Base-by-base conservation (phyloP, 202 grass and related monocot genomes). In the Carex arenaria region DNA sequence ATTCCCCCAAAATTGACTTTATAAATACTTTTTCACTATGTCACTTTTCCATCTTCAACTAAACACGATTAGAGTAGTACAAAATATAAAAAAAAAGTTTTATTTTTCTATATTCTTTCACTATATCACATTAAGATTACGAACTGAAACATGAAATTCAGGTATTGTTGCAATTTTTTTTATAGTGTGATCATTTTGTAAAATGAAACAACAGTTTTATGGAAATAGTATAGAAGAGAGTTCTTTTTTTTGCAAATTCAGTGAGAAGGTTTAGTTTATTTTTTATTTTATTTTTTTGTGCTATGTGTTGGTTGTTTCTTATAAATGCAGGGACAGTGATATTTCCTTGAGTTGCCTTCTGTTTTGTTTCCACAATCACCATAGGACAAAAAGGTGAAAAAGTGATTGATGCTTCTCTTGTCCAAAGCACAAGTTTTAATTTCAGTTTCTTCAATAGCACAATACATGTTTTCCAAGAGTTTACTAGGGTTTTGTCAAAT, bases 291-390 rank as follows among this genome's bases (percentile, higher is more conserved):
- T 63, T 10, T 40, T 40, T 5, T 5, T 40, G 5, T 40, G 38
- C 38, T 15, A 72, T 52, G 15, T 15, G 20, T 52, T 54, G 13
- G 71, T 74, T 74, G 23, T 74, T 31, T 74, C 71, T 53, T 74
- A 30, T 74, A 74, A 54, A 74, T 30, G 71, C 71, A 74, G 71
- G 45, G 71, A 74, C 71, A 74, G 47, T 28, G 71, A 54, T 71
- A 71, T 64, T 71, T 22, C 10, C 67, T 70, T 43, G 7, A 51
- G 45, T 47, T 73, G 43, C 22, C 11, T 73, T 52, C 11, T 12
- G 3, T 73, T 13, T 51, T 53, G 20, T 53, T 52, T 54, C 45
- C 54, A 2, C 20, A 17, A 74, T 74, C 20, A 74, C 47, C 43
- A 12, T 30, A 30, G 3, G 8, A 11, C 47, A 15, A 30, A 30